phyloP scores from a whole-genome alignment of 2,329 filamentous ascomycete genomes.

The Herpotrichia juniperi region DNA sequence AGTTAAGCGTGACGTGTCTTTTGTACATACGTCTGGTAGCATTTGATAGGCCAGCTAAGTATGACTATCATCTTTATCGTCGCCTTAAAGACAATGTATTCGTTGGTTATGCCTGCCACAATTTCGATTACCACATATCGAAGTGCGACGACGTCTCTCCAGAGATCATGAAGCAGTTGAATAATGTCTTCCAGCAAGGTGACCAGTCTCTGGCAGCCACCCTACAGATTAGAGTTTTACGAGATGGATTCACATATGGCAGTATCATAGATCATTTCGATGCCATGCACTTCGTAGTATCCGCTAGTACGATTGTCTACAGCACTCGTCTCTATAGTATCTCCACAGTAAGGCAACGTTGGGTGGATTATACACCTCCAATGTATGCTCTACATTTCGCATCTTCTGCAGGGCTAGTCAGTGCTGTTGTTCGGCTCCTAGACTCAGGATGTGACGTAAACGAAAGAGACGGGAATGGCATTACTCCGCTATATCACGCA shows the following conservation, averaged over 20 bases:
- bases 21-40: neutral
- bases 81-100: neutral
- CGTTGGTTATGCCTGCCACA: neutral
- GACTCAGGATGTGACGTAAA: neutral
- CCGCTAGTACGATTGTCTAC: neutral
- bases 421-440: neutral
- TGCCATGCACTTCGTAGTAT: neutral
- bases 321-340: neutral
- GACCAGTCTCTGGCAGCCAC: neutral
- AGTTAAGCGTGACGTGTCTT: neutral
- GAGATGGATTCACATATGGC: neutral
- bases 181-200: neutral
- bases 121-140: neutral
- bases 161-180: neutral
- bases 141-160: neutral
- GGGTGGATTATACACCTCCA: neutral
- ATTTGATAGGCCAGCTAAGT: neutral
- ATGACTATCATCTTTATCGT: neutral
- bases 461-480: slow-evolving; percentile 6
- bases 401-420: neutral
- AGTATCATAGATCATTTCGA: neutral
- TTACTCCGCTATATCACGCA: slow-evolving; percentile 13
- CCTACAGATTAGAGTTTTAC: slow-evolving; percentile 1
- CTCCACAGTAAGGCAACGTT: neutral
- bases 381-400: neutral